Evolutionary conservation across 345 rosid genomes (phyloP).

Genomic region (Pistacia atlantica): DNA sequence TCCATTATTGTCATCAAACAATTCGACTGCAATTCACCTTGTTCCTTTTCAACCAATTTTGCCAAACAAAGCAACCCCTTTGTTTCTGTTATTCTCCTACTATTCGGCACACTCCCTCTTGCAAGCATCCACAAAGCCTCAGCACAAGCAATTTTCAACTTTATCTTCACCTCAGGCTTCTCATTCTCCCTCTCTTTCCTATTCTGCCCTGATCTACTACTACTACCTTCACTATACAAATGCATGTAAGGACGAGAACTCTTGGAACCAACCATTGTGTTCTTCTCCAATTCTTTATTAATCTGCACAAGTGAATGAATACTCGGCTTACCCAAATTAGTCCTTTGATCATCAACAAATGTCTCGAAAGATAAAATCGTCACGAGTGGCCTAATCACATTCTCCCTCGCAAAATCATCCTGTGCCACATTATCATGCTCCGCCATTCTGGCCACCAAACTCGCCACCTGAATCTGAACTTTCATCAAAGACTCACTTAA

Average conservation of each 20-base stretch:
- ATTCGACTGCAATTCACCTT: slow-evolving; percentile 68
- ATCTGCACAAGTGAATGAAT: slow-evolving; percentile 75
- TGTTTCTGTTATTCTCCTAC: slow-evolving; percentile 81
- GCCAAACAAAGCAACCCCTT: slow-evolving; percentile 94
- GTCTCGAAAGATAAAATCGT: slow-evolving; percentile 71
- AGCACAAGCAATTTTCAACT: slow-evolving; percentile 64
- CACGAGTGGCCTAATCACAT: slow-evolving; percentile 80
- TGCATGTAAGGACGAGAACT: slow-evolving; percentile 39
- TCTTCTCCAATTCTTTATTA: slow-evolving; percentile 63
- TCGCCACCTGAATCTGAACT: slow-evolving; percentile 67
- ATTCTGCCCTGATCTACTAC: slow-evolving; percentile 37
- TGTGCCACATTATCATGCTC: slow-evolving; percentile 60
- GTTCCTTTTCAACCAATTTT: slow-evolving; percentile 70
- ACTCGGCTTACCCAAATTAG: slow-evolving; percentile 55
- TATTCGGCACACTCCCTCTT: slow-evolving; percentile 63
- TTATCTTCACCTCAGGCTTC: slow-evolving; percentile 58
- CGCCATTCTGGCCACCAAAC: slow-evolving; percentile 81
- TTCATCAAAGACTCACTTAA: slow-evolving; percentile 67
- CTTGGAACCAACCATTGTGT: slow-evolving; percentile 20
- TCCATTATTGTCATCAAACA: slow-evolving; percentile 85
- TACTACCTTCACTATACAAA: slow-evolving; percentile 45
- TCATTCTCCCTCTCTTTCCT: slow-evolving; percentile 77
- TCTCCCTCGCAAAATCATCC: slow-evolving; percentile 83
- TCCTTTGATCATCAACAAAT: slow-evolving; percentile 48
- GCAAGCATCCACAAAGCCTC: slow-evolving; percentile 92